phyloP scores from a whole-genome alignment of 2,329 filamentous ascomycete genomes.

The Colletotrichum theobromicola region DNA sequence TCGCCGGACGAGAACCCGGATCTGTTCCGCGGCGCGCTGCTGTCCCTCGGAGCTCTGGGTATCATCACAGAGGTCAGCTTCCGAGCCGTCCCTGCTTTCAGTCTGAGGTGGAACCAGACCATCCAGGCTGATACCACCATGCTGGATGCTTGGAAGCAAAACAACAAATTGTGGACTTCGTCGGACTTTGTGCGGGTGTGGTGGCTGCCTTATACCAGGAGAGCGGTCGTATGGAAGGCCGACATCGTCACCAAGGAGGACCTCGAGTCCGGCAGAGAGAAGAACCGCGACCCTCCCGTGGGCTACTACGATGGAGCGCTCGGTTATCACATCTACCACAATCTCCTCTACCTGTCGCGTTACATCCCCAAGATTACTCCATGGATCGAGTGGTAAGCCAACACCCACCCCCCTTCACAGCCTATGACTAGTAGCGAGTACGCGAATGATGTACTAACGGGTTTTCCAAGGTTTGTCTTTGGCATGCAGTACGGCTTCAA shows the following conservation, averaged over 20 bases:
- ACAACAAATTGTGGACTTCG: conserved; percentile 77
- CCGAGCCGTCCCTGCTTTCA: conserved; percentile 79
- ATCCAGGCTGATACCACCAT: conserved; percentile 74
- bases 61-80: conserved; percentile 92
- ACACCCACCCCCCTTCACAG: not conserved
- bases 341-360: conserved; percentile 81
- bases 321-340: conserved; percentile 92
- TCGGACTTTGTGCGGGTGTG: conserved; percentile 92
- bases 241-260: conserved; percentile 72
- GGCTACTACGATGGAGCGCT: conserved; percentile 84
- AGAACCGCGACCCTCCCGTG: conserved; percentile 58
- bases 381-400: conserved; percentile 77
- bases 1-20: conserved; percentile 72
- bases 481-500: conserved; percentile 96
- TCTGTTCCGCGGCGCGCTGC: conserved; percentile 85
- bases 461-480: conserved; percentile 79
- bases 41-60: conserved; percentile 88
- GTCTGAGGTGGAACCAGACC: conserved; percentile 84
- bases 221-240: conserved; percentile 88
- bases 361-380: conserved; percentile 81
- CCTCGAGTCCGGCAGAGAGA: conserved; percentile 67
- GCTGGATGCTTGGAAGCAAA: conserved; percentile 72
- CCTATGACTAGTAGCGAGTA: not conserved
- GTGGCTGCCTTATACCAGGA: conserved; percentile 95
- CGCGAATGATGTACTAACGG: not conserved